A percentile compares a stretch with the other conserved stretches of the same genome.
Evolutionary conservation across 2,329 filamentous ascomycete genomes (phyloP).

Genomic region (Beauveria varroae): DNA sequence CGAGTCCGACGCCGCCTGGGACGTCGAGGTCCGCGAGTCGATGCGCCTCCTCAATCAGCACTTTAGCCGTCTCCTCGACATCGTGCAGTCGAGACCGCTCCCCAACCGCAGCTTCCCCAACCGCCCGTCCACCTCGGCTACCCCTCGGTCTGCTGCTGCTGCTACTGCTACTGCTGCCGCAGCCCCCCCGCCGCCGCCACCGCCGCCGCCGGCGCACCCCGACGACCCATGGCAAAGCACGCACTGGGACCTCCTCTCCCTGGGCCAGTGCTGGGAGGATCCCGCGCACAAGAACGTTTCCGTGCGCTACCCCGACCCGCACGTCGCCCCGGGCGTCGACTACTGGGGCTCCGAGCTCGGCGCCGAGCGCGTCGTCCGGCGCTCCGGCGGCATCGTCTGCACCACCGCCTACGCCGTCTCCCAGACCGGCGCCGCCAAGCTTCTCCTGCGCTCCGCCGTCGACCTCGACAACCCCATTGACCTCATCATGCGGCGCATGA

Average conservation of each 20-base stretch:
- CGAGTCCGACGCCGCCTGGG: conserved; percentile 24
- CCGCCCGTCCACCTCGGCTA: not conserved
- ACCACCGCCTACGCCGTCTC: conserved; percentile 22
- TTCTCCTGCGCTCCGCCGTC: conserved; percentile 15
- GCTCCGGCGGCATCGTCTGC: conserved; percentile 18
- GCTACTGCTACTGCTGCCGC: too few relatives aligned
- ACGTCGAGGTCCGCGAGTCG: conserved; percentile 19
- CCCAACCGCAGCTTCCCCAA: not conserved
- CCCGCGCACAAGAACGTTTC: conserved; percentile 1
- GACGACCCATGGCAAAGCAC: conserved; percentile 10
- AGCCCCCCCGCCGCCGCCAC: not conserved
- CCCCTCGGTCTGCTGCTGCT: too few relatives aligned
- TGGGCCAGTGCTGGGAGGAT: conserved; percentile 10
- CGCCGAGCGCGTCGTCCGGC: conserved; percentile 18
- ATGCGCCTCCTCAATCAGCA: conserved; percentile 18
- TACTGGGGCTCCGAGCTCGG: conserved; percentile 16
- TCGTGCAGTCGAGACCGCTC: not conserved
- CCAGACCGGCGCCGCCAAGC: conserved; percentile 21
- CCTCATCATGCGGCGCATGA: conserved; percentile 19
- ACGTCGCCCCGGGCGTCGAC: conserved; percentile 12
- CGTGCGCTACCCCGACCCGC: conserved; percentile 14
- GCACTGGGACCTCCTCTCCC: conserved; percentile 10
- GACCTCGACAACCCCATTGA: conserved; percentile 21
- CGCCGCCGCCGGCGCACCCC: not conserved
- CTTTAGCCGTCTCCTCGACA: conserved; percentile 14